Base-by-base conservation (phyloP, 2,329 filamentous ascomycete genomes). In the Xylaria sp. region DNA sequence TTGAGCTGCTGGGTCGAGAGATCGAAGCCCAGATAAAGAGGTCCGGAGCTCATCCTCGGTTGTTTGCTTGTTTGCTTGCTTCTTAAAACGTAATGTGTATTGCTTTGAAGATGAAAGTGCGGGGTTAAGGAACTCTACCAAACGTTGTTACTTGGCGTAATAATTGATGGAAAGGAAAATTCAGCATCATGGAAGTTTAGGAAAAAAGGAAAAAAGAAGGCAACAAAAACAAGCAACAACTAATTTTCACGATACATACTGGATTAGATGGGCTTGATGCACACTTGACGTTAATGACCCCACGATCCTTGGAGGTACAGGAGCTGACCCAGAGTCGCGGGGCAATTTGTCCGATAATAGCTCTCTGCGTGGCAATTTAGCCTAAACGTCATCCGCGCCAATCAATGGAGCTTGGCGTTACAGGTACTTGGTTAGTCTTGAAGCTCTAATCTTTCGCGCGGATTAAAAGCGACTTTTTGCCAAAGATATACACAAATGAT, bases 1-100 rank as follows among this genome's bases (percentile, higher is more conserved):
- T 99, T 98, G 67, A 98, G 87, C 80, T 98, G 95, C 81, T 98
- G 96, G 67, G 96, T 98, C 52, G 94, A 98, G 69, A 98, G 90
- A 83, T 99, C 96, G 80, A 98, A 94, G 69, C 96, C 96, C 77
- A 97, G 86, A 79, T 97, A 97, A 70, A 97, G 84, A 20, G 92
- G 90, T 39, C 83, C 85, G 70, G 79, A 75, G 66, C 74, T 77
- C 81, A 82, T 82, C 59, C 61, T 77, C 46, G 46, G n/a, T 66
- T 50, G 13, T 31, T 59, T 55, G 13, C 39, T 59, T 65, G 3
- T 39, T 67, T 51, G 12, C 39, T 31, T 39, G 10, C 34, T 31
- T 46, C 9, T 46, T 37, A 13, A 63, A 37, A 63, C 54, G 60
- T 28, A 63, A 61, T 44, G 31, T 20, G 28, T n/a, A 2, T 18